phyloP scores from a whole-genome alignment of 2,329 filamentous ascomycete genomes.

The Talaromyces rugulosus region DNA sequence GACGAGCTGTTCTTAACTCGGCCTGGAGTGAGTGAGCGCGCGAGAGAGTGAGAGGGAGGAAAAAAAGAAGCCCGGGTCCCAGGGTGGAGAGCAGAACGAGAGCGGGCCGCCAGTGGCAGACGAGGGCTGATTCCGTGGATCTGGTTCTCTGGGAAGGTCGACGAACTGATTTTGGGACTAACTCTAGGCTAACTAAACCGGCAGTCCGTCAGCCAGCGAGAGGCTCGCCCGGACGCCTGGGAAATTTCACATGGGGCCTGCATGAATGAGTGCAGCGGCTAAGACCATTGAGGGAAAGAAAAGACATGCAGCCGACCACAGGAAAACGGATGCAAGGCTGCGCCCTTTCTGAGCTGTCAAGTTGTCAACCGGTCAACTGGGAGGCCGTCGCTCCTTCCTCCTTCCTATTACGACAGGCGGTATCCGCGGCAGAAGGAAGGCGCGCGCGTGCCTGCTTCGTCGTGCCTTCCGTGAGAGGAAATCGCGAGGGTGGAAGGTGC shows the following conservation, averaged over 20 bases:
- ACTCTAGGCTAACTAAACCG: neutral
- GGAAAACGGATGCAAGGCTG: no score
- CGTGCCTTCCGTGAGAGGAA: neutral
- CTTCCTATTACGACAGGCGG: no score
- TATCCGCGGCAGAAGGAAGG: neutral
- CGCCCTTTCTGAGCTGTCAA: no score
- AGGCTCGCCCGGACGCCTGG: neutral
- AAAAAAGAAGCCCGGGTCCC: neutral
- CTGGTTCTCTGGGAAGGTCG: conserved; percentile 8
- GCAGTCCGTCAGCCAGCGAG: neutral
- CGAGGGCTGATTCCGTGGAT: conserved; percentile 13
- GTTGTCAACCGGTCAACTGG: no score
- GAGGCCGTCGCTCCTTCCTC: neutral
- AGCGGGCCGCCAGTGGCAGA: neutral
- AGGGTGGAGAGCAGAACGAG: neutral
- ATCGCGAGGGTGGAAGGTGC: neutral
- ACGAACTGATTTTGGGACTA: neutral
- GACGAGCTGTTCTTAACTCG: neutral
- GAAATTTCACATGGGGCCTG: neutral
- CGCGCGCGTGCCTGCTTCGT: neutral
- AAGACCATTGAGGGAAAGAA: no score
- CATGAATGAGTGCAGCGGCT: neutral
- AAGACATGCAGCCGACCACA: no score
- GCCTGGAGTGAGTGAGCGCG: neutral
- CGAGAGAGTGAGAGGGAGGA: neutral